Conservation (phyloP, 2,329 filamentous ascomycete genomes). For the Ophiostoma sp. region DNA sequence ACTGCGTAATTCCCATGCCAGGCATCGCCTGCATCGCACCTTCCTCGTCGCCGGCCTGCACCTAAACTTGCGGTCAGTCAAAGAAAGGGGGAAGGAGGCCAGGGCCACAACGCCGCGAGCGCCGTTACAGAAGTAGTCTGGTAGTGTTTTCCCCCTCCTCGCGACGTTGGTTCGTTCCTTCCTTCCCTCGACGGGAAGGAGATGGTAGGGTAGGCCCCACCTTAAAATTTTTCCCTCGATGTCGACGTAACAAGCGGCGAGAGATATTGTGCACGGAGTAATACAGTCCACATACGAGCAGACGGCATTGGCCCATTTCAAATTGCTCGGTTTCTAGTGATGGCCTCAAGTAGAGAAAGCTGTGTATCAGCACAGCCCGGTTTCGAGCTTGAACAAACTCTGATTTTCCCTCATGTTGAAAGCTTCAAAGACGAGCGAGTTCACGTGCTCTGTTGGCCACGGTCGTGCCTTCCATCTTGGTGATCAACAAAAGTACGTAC, state of each 20-base stretch:
- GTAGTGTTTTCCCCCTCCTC: not conserved
- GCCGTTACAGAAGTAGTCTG: conserved; percentile 1
- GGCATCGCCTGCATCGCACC: not conserved
- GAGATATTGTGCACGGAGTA: not conserved
- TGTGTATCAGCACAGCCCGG: not conserved
- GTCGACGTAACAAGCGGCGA: not conserved
- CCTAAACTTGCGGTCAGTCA: conserved; percentile 18
- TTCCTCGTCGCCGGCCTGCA: not conserved
- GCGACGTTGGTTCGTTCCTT: conserved; percentile 4
- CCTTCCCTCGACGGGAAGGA: conserved; percentile 4
- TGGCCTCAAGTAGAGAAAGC: not conserved
- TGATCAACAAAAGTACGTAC: not conserved
- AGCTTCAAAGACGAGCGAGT: not conserved
- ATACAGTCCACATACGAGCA: not conserved
- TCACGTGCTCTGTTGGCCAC: not conserved
- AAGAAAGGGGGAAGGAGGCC: not conserved
- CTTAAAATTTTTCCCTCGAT: conserved; percentile 23
- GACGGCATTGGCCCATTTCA: not conserved
- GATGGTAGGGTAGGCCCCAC: conserved; percentile 17
- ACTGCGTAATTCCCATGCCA: not conserved
- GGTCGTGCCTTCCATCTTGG: not conserved
- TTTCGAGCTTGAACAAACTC: not conserved
- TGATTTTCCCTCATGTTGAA: not conserved
- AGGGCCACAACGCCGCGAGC: not conserved
- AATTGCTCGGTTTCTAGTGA: not conserved